Evolutionary conservation across 306 rosid genomes (phyloP), one percentile per base, ranked within the genome.

Genomic region (Prunus persica): DNA sequence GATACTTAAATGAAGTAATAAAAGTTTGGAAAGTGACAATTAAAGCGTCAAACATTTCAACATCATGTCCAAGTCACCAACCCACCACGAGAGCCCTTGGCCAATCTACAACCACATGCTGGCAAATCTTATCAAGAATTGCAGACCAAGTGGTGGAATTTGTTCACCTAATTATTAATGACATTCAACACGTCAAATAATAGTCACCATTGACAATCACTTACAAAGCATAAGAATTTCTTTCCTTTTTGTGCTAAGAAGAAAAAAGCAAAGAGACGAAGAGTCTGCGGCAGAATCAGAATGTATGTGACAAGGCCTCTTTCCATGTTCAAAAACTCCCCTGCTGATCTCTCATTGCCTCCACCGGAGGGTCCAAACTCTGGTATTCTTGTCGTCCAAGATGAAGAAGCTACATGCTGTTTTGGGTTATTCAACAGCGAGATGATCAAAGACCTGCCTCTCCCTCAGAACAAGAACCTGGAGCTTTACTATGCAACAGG

Each of bases 341-440:
- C 86, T 13, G 71, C 62, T 8, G 78, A 72, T 61, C 75, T 82
- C 25, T 78, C 89, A 11, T 66, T 28, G 73, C 78, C 84, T 9
- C 88, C 82, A 11, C 90, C 86, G 2, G 90, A 87, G 57, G 97
- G 98, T 6, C 96, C 94, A 0, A 72, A 79, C 71, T 86, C 96
- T 69, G 93, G 94, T 0, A 76, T 89, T 68, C 80, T 93, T 52
- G 92, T 88, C 19, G 77, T 93, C 43, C 88, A 91, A 83, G 96
- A 91, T 64, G 88, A 81, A 25, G 88, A 81, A 55, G 58, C 80
- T 50, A 81, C 24, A 12, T 81, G 87, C 28, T 85, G 84, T 72
- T 74, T 87, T 34, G 93, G 91, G n/a, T 60, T 87, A 18, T 78
- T 84, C 57, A 57, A 78, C 54, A 73, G 22, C 62, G 75, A 73